These are phyloP conservation scores for Candida piceae DNA, from an alignment of 805 yeast genomes.

Conservation along the genomic window DNA sequence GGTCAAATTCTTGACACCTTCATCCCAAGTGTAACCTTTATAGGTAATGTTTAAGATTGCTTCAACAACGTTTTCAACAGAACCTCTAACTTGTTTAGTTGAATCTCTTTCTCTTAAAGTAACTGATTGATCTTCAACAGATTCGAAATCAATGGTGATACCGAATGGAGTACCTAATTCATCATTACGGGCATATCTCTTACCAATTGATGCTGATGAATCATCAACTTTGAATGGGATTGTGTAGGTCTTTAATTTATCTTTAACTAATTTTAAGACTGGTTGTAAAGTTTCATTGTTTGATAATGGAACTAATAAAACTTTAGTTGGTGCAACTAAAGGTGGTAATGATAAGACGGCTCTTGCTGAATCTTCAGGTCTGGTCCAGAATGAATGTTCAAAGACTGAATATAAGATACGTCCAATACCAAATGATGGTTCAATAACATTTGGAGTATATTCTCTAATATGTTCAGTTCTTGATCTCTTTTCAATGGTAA, in stretches of 20 bases:
- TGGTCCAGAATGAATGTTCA: constrained; percentile 93
- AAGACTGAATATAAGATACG: constrained; percentile 89
- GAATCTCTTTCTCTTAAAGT: constrained; percentile 97
- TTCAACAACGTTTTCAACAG: constrained; percentile 59
- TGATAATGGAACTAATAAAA: constrained; percentile 88
- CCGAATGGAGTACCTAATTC: constrained; percentile 99
- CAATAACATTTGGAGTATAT: constrained; percentile 94
- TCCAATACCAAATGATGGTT: constrained; percentile 99
- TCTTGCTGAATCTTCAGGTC: constrained; percentile 87
- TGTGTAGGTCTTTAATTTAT: constrained; percentile 68
- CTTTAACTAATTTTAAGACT: constrained; percentile 62
- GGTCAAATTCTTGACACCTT: constrained; percentile 69
- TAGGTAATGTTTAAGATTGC: constrained; percentile 76
- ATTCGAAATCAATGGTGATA: constrained; percentile 92
- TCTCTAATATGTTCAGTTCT: constrained; percentile 90
- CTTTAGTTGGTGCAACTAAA: constrained; percentile 95
- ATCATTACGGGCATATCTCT: constrained; percentile 96
- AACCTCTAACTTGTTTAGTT: constrained; percentile 94
- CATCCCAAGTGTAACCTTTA: constrained; percentile 73
- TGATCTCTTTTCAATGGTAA: constrained; percentile 71
- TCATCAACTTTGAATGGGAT: constrained; percentile 96
- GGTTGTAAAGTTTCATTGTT: constrained; percentile 77
- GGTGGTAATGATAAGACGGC: constrained; percentile 88
- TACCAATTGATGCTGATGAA: constrained; percentile 95
- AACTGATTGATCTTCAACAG: constrained; percentile 79